Evolutionary conservation across 371 early-diverging fungal genomes (phyloP).

Genomic region (Mortierella sp.): DNA sequence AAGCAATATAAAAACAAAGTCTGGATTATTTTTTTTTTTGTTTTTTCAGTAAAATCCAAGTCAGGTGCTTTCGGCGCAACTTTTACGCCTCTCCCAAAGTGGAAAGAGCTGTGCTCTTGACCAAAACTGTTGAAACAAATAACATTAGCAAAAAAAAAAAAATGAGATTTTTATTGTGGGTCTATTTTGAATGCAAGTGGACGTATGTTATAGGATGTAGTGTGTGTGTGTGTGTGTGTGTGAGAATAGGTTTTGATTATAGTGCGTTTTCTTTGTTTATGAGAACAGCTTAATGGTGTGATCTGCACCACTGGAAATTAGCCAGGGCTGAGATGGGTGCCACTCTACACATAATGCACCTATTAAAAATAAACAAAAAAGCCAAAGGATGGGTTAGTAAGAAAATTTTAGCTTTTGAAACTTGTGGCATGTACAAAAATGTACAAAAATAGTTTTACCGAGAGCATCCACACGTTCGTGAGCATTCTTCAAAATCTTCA

Average conservation of each 20-base stretch:
- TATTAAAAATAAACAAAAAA: slow-evolving; percentile 22
- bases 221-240: neutral
- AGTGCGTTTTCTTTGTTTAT: slow-evolving; percentile 50
- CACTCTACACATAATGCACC: slow-evolving; percentile 88
- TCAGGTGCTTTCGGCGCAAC: neutral
- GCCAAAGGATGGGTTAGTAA: neutral
- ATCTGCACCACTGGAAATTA: slow-evolving; percentile 87
- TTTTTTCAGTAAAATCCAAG: neutral
- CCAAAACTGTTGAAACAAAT: too few relatives aligned
- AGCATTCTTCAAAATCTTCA: slow-evolving; percentile 88
- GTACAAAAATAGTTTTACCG: slow-evolving; percentile 59
- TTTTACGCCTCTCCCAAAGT: too few relatives aligned
- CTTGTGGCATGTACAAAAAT: neutral
- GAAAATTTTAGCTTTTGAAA: neutral
- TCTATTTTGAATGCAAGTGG: slow-evolving; percentile 4
- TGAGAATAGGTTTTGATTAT: neutral
- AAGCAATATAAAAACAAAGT: neutral
- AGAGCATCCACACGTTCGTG: slow-evolving; percentile 81
- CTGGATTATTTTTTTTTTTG: neutral
- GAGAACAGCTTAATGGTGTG: slow-evolving; percentile 85
- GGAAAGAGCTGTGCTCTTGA: too few relatives aligned
- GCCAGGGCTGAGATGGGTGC: slow-evolving; percentile 98
- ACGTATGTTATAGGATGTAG: too few relatives aligned
- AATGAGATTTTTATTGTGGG: neutral
- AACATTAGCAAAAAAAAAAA: neutral